Percentiles rank a stretch among this genome's conserved stretches.
phyloP scores from a whole-genome alignment of 2,329 filamentous ascomycete genomes.

The Aspergillus sp. region DNA sequence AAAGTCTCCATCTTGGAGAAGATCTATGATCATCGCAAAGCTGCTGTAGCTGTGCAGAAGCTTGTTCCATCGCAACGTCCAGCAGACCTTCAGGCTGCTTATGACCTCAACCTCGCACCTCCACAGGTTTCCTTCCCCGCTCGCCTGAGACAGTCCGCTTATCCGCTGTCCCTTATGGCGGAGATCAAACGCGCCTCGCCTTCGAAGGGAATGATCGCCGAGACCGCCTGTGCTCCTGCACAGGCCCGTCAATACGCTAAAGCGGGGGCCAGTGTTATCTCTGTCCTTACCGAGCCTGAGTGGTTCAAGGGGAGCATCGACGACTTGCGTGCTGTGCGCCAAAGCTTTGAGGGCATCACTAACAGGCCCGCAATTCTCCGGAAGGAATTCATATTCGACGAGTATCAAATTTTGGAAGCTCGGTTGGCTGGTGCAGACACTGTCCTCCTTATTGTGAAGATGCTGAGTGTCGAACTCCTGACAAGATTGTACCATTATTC shows the following conservation, averaged over 20 bases:
- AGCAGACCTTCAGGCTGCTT: constrained; percentile 80
- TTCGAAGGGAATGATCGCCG: constrained; percentile 90
- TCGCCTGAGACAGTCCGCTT: constrained; percentile 76
- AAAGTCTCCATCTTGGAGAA: constrained; percentile 84
- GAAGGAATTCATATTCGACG: constrained; percentile 97
- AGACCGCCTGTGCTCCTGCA: constrained; percentile 80
- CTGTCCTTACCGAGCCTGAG: constrained; percentile 95
- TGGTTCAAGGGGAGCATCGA: constrained; percentile 99
- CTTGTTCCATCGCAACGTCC: constrained; percentile 79
- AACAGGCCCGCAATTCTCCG: constrained; percentile 88
- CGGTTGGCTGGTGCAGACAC: constrained; percentile 91
- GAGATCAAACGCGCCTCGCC: constrained; percentile 97
- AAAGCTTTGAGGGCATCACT: constrained; percentile 85
- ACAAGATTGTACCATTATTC: constrained; percentile 85
- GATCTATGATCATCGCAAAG: constrained; percentile 81
- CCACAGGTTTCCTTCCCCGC: constrained; percentile 78
- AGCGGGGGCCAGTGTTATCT: constrained; percentile 94
- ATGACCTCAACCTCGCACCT: constrained; percentile 79
- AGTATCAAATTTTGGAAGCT: constrained; percentile 96
- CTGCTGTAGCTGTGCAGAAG: constrained; percentile 76
- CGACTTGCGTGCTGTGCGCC: constrained; percentile 81
- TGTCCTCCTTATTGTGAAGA: constrained; percentile 94
- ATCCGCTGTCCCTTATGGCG: constrained; percentile 89
- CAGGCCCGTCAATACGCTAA: constrained; percentile 91
- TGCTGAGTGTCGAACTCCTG: constrained; percentile 76